These are phyloP conservation scores for Ceratocystis papillata DNA, from an alignment of 2,329 filamentous ascomycete species.

Conservation along the genomic window DNA sequence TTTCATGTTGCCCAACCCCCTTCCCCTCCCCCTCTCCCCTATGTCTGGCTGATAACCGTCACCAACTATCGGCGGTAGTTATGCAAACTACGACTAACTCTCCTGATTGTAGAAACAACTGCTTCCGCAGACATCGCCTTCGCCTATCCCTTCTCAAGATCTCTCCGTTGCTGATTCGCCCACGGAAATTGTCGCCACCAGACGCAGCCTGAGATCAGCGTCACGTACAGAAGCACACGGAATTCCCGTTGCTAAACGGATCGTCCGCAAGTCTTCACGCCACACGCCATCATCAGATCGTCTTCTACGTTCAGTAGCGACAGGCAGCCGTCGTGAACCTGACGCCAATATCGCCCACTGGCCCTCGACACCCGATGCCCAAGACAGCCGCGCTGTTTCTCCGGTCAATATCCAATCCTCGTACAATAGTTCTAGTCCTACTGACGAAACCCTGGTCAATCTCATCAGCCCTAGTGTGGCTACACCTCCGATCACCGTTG, in stretches of 20 bases:
- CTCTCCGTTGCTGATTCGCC: slow-evolving; percentile 2
- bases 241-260: neutral
- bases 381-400: slow-evolving; percentile 16
- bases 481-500: slow-evolving; percentile 56
- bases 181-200: slow-evolving; percentile 2
- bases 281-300: slow-evolving; percentile 17
- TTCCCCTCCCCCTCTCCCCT: too few relatives aligned
- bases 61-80: too few relatives aligned
- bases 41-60: too few relatives aligned
- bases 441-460: slow-evolving; percentile 46
- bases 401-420: slow-evolving; percentile 28
- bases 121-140: slow-evolving; percentile 8
- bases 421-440: slow-evolving; percentile 43
- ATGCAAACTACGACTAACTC: neutral
- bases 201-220: slow-evolving; percentile 9
- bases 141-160: neutral
- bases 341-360: slow-evolving; percentile 1
- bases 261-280: slow-evolving; percentile 10
- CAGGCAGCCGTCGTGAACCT: slow-evolving; percentile 5
- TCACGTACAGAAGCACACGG: slow-evolving; percentile 2
- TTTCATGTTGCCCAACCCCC: too few relatives aligned
- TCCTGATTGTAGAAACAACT: neutral
- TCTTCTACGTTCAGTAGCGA: slow-evolving; percentile 16
- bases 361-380: slow-evolving; percentile 19
- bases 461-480: slow-evolving; percentile 55